Conservation (phyloP, 1,284 basidiomycete genomes). For the Heterobasidion annosum region DNA sequence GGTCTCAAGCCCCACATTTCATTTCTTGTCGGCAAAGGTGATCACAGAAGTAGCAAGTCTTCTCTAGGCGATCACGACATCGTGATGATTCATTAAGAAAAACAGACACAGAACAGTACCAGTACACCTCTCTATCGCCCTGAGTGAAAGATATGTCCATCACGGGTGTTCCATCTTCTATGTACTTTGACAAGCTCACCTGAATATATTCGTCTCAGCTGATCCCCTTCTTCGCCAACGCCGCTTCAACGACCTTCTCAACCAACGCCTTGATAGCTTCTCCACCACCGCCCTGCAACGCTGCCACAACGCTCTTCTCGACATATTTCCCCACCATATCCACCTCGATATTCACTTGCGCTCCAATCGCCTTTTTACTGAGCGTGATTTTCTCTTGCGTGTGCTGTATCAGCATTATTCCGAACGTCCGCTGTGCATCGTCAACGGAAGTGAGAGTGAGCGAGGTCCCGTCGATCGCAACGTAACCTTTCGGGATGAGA, state of each 20-base stretch:
- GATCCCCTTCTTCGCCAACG: slow-evolving; percentile 40
- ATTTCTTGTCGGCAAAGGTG: no score
- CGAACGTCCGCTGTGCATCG: slow-evolving; percentile 65
- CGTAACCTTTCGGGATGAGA: slow-evolving; percentile 93
- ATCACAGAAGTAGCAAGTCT: no score
- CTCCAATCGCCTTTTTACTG: slow-evolving; percentile 65
- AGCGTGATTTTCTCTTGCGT: slow-evolving; percentile 88
- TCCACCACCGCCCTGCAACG: slow-evolving; percentile 53
- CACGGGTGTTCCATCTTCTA: no score
- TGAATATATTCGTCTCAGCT: not conserved
- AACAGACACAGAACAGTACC: no score
- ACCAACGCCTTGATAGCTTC: slow-evolving; percentile 52
- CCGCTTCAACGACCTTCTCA: slow-evolving; percentile 65
- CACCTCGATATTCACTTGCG: slow-evolving; percentile 90
- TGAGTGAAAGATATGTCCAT: no score
- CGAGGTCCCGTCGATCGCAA: slow-evolving; percentile 92
- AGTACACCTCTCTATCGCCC: no score
- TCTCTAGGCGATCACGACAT: no score
- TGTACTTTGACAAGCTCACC: not conserved
- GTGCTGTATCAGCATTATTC: slow-evolving; percentile 93
- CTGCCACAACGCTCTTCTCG: slow-evolving; percentile 70
- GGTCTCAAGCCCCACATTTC: no score
- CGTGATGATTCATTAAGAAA: no score
- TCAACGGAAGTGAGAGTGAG: slow-evolving; percentile 85
- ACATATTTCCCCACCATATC: slow-evolving; percentile 91